phyloP scores from a whole-genome alignment of 345 rosid species.

The Acer saccharum region DNA sequence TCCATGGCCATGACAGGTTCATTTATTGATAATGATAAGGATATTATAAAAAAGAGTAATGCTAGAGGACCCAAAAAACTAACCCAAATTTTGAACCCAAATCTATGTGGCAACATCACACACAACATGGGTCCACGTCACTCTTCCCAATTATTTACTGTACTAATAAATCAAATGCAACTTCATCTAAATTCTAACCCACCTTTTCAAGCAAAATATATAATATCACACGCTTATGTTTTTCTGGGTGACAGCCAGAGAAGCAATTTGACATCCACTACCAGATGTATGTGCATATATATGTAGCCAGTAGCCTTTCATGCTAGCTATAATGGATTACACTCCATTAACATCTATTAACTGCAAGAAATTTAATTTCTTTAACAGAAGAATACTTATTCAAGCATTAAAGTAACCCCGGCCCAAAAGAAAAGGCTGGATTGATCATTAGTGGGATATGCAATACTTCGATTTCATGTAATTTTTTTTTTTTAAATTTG shows the following conservation, averaged over 20 bases:
- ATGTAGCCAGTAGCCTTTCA: conserved; percentile 14
- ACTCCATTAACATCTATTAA: neutral
- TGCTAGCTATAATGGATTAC: conserved; percentile 35
- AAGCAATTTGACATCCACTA: conserved; percentile 18
- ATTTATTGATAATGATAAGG: too few species aligned
- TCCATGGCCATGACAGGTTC: too few species aligned
- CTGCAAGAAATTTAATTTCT: neutral
- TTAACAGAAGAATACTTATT: neutral
- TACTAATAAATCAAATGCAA: conserved; percentile 1
- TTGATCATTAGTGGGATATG: conserved; percentile 27
- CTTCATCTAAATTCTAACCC: conserved; percentile 25
- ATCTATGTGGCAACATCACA: too few species aligned
- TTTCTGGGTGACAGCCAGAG: conserved; percentile 19
- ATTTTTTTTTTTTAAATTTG: neutral
- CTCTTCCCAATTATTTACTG: neutral
- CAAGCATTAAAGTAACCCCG: conserved; percentile 9
- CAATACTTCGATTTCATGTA: conserved; percentile 1
- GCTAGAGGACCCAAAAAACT: too few species aligned
- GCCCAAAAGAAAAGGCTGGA: neutral
- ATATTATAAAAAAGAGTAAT: too few species aligned
- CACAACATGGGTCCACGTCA: too few species aligned
- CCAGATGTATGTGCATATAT: conserved; percentile 1
- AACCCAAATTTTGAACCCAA: too few species aligned
- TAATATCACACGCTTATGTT: conserved; percentile 8
- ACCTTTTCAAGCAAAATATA: neutral